Evolutionary conservation across 2,329 filamentous ascomycete genomes (phyloP).

Genomic region (Fusarium foetens): DNA sequence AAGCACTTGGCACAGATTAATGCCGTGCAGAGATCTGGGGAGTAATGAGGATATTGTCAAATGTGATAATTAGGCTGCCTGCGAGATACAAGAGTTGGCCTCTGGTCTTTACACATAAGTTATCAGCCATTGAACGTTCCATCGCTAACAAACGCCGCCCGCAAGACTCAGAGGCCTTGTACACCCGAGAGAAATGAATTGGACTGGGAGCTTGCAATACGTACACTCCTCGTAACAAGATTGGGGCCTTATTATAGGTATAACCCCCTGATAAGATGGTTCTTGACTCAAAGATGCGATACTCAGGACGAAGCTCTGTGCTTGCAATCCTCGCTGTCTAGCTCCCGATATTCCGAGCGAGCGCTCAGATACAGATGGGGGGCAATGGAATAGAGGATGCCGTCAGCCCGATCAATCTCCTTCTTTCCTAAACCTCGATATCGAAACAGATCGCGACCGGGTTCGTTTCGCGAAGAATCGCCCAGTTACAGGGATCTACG

Average conservation of each 20-base stretch:
- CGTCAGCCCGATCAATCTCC: conserved; percentile 35
- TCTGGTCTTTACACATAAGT: conserved; percentile 39
- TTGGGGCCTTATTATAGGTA: conserved; percentile 26
- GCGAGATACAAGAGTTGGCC: conserved; percentile 43
- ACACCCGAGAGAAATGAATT: conserved; percentile 44
- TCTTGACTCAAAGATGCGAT: conserved; percentile 46
- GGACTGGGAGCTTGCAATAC: conserved; percentile 61
- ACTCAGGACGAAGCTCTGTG: conserved; percentile 73
- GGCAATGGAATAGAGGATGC: conserved; percentile 28
- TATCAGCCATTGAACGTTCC: conserved; percentile 43
- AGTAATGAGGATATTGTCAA: conserved; percentile 24
- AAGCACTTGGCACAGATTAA: conserved; percentile 29
- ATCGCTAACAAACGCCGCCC: conserved; percentile 17
- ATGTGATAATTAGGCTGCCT: conserved; percentile 45
- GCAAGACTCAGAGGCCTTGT: conserved; percentile 16
- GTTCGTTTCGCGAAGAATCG: neutral
- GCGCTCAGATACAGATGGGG: conserved; percentile 39
- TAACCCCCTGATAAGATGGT: conserved; percentile 36
- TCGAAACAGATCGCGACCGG: conserved; percentile 19
- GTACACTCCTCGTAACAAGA: conserved; percentile 61
- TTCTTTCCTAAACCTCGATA: conserved; percentile 35
- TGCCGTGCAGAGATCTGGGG: conserved; percentile 23
- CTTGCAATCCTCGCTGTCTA: conserved; percentile 54
- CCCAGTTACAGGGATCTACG: neutral
- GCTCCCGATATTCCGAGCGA: conserved; percentile 26